phyloP scores from a whole-genome alignment of 1,139 yeast species.

The Kurtzmaniella natalensis region DNA sequence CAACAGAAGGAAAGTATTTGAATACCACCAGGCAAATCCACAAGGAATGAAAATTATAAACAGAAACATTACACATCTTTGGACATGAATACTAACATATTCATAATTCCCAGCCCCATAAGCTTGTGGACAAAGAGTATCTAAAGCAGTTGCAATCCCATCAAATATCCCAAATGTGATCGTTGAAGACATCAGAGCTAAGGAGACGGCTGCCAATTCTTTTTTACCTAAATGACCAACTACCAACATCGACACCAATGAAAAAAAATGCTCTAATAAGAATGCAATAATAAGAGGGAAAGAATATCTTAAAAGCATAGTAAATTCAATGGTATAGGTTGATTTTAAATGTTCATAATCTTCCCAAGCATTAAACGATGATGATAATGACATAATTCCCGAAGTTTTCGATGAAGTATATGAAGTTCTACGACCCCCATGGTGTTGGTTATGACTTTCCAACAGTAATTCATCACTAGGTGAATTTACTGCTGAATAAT shows the following conservation, averaged over 20 bases:
- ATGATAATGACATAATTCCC: slow-evolving; percentile 26
- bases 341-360: slow-evolving; percentile 44
- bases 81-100: slow-evolving; percentile 60
- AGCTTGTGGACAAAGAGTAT: slow-evolving; percentile 83
- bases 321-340: slow-evolving; percentile 41
- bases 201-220: slow-evolving; percentile 76
- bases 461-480: slow-evolving; percentile 19
- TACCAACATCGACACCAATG: slow-evolving; percentile 64
- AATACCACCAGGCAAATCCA: slow-evolving; percentile 61
- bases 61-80: slow-evolving; percentile 59
- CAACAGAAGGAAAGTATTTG: slow-evolving; percentile 47
- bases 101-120: slow-evolving; percentile 65
- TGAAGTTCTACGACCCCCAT: slow-evolving; percentile 15
- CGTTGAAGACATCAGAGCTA: slow-evolving; percentile 86
- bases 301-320: slow-evolving; percentile 49
- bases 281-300: slow-evolving; percentile 66
- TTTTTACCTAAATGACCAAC: slow-evolving; percentile 71
- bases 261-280: slow-evolving; percentile 65
- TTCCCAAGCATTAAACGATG: slow-evolving; percentile 21
- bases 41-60: slow-evolving; percentile 56
- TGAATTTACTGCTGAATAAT: slow-evolving; percentile 30
- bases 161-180: slow-evolving; percentile 81
- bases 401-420: slow-evolving; percentile 8
- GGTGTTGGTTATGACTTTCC: slow-evolving; percentile 30
- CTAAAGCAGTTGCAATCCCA: slow-evolving; percentile 84